These are phyloP conservation scores for Tulasnella sp. DNA, from an alignment of 768 basidiomycete species.

Conservation along the genomic window DNA sequence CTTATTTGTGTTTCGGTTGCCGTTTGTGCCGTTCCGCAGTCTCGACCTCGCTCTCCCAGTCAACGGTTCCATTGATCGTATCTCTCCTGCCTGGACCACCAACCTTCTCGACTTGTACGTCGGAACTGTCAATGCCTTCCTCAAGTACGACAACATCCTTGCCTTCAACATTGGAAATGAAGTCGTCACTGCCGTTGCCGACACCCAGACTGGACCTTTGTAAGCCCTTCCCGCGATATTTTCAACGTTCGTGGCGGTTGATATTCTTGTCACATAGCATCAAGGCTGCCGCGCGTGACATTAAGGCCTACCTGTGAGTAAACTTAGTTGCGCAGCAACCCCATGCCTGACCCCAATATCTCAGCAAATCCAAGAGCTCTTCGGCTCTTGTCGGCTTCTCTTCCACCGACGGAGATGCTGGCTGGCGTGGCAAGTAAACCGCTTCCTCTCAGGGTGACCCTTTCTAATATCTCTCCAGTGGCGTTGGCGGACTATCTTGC, in stretches of 20 bases:
- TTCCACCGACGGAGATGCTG: constrained; percentile 58
- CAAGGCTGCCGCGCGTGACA: constrained; percentile 83
- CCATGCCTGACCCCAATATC: constrained; percentile 3
- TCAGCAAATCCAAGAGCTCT: constrained; percentile 50
- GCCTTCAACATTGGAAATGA: constrained; percentile 90
- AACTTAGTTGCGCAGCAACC: background rate
- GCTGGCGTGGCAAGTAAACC: constrained; percentile 37
- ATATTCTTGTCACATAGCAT: constrained; percentile 28
- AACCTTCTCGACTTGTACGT: constrained; percentile 70
- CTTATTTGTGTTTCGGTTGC: background rate
- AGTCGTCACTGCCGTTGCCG: constrained; percentile 39
- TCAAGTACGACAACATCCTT: constrained; percentile 78
- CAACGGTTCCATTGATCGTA: constrained; percentile 70
- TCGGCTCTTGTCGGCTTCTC: constrained; percentile 69
- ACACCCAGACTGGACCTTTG: constrained; percentile 56
- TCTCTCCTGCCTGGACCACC: constrained; percentile 63
- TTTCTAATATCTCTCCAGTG: background rate
- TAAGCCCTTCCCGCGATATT: background rate
- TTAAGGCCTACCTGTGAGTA: constrained; percentile 68
- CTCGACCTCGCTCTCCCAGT: constrained; percentile 76
- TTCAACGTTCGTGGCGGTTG: background rate
- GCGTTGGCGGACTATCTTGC: constrained; percentile 66
- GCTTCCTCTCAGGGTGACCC: too few species aligned
- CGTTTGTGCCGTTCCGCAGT: constrained; percentile 31
- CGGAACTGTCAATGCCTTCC: constrained; percentile 63